phyloP scores from a whole-genome alignment of 2,329 filamentous ascomycete species.

The Ploettnerulaceae sp. region DNA sequence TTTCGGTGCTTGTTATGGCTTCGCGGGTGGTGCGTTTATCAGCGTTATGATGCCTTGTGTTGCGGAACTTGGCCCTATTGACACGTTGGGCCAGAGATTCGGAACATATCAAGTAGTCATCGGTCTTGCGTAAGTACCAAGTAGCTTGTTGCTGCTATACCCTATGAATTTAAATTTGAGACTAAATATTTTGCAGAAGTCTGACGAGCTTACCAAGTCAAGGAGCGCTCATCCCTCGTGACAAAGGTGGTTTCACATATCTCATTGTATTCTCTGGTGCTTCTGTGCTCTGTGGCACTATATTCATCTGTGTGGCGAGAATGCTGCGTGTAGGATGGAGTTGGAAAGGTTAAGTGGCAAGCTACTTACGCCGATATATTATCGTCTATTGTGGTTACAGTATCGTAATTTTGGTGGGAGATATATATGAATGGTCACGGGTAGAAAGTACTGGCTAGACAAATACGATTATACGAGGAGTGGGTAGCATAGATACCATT shows the following conservation, averaged over 20 bases:
- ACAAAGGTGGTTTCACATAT: slow-evolving; percentile 38
- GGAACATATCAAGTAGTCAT: slow-evolving; percentile 29
- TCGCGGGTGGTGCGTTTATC: slow-evolving; percentile 60
- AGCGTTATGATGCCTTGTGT: slow-evolving; percentile 57
- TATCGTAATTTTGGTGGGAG: no score
- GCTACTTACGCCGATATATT: not conserved
- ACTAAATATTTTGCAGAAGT: slow-evolving; percentile 52
- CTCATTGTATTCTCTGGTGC: slow-evolving; percentile 61
- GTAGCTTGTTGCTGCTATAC: slow-evolving; percentile 36
- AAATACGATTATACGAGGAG: no score
- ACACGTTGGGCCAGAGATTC: slow-evolving; percentile 33
- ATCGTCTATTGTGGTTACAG: no score
- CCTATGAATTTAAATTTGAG: slow-evolving; percentile 38
- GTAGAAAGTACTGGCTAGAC: no score
- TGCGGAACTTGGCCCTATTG: slow-evolving; percentile 45
- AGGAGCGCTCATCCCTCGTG: slow-evolving; percentile 51
- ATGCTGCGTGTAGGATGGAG: slow-evolving; percentile 8
- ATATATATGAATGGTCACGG: no score
- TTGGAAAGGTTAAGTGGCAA: not conserved
- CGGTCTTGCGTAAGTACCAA: slow-evolving; percentile 60
- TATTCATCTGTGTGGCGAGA: slow-evolving; percentile 32
- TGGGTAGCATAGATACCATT: no score
- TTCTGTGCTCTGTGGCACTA: slow-evolving; percentile 39
- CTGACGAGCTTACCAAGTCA: slow-evolving; percentile 62
- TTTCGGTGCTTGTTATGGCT: slow-evolving; percentile 63